Evolutionary conservation across 805 yeast species (phyloP).

Genomic region (Kodamaea kakaduensis): DNA sequence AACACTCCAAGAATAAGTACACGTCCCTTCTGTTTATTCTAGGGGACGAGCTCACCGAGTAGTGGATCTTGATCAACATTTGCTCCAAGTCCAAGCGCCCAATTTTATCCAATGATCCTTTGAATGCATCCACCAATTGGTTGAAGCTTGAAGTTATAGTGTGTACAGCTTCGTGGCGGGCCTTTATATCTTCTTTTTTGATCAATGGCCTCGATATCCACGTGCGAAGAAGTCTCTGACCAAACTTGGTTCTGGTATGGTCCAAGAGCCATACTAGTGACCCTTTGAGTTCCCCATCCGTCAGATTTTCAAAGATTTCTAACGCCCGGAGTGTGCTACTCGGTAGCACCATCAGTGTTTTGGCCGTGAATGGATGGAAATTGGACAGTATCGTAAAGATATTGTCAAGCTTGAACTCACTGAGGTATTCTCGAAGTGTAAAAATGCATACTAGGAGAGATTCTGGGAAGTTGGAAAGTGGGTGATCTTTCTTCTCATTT

Average conservation of each 20-base stretch:
- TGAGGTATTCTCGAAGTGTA: constrained; percentile 41
- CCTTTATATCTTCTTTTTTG: constrained; percentile 48
- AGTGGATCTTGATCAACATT: constrained; percentile 35
- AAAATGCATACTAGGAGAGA: constrained; percentile 2
- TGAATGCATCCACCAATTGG: constrained; percentile 33
- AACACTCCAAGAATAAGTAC: constrained; percentile 27
- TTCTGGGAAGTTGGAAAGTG: too few relatives aligned
- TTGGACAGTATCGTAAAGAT: constrained; percentile 52
- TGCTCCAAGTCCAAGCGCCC: constrained; percentile 33
- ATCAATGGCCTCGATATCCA: constrained; percentile 79
- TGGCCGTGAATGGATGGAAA: constrained; percentile 46
- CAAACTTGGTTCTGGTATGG: constrained; percentile 76
- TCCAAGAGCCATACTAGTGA: constrained; percentile 77
- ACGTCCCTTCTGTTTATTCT: constrained; percentile 32
- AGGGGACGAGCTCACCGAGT: constrained; percentile 23
- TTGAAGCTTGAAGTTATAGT: constrained; percentile 26
- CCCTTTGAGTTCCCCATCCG: constrained; percentile 57
- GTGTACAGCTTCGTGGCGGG: constrained; percentile 56
- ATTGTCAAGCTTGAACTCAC: constrained; percentile 57
- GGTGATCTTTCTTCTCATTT: too few relatives aligned
- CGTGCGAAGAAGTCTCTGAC: constrained; percentile 56
- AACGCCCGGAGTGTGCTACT: constrained; percentile 64
- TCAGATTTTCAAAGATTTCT: constrained; percentile 68
- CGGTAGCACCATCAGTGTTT: constrained; percentile 54
- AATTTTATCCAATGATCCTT: constrained; percentile 20